phyloP scores from a whole-genome alignment of 768 basidiomycete species.

The Daedalea quercina region DNA sequence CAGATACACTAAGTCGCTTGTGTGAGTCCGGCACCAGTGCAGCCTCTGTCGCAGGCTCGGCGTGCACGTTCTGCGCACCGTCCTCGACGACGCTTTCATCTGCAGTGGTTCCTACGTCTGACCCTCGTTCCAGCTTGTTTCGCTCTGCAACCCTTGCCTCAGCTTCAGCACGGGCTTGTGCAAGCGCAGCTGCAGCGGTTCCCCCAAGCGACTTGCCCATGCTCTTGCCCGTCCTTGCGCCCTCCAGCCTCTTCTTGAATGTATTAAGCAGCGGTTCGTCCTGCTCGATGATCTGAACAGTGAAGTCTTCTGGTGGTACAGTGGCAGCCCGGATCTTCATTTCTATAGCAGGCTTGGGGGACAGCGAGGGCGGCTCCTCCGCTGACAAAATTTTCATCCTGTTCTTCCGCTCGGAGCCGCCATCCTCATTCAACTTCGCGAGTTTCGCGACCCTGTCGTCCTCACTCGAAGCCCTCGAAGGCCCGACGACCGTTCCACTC shows the following conservation, averaged over 20 bases:
- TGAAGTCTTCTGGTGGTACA: background rate
- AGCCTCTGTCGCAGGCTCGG: background rate
- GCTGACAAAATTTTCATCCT: background rate
- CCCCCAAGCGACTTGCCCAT: conserved; percentile 59
- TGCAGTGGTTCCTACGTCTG: background rate
- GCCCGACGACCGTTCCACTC: conserved; percentile 1
- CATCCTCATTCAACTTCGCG: background rate
- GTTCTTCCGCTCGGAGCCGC: background rate
- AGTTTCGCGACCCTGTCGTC: background rate
- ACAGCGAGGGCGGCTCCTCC: background rate
- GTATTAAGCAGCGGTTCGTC: conserved; percentile 53
- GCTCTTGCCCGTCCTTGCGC: conserved; percentile 48
- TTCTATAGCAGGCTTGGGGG: background rate
- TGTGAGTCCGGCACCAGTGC: conserved; percentile 12
- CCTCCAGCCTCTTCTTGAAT: conserved; percentile 69
- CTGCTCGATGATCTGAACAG: conserved; percentile 2
- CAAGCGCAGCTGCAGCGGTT: conserved; percentile 50
- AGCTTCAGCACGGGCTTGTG: conserved; percentile 59
- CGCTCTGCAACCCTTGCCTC: conserved; percentile 66
- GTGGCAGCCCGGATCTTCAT: background rate
- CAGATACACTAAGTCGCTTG: conserved; percentile 50
- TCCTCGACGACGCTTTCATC: background rate
- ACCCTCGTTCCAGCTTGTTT: conserved; percentile 36
- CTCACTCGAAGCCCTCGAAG: background rate
- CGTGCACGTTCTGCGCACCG: background rate